Evolutionary conservation across 805 yeast genomes (phyloP).

Genomic region (Saccharomycopsis amapae): DNA sequence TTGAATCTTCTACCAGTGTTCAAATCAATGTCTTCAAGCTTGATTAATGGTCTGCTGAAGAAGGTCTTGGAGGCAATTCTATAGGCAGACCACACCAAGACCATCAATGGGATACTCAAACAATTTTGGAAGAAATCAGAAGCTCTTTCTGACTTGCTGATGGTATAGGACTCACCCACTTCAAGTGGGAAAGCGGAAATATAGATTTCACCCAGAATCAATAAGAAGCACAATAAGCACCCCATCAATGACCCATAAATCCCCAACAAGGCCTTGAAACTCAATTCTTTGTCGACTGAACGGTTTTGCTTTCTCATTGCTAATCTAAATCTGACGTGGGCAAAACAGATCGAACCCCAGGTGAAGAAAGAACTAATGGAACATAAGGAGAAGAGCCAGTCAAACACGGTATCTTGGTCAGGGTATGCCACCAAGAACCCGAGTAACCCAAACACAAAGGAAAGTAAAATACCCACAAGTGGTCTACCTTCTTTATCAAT

Average conservation of each 20-base stretch:
- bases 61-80: conserved; percentile 38
- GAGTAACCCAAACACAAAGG: conserved; percentile 49
- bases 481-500: conserved; percentile 57
- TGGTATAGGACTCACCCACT: conserved; percentile 19
- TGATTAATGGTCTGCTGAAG: conserved; percentile 29
- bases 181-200: conserved; percentile 56
- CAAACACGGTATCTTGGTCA: conserved; percentile 48
- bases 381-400: conserved; percentile 57
- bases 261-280: conserved; percentile 47
- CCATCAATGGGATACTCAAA: conserved; percentile 40
- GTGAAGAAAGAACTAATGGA: conserved; percentile 57
- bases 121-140: conserved; percentile 44
- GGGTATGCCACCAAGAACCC: conserved; percentile 62
- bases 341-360: conserved; percentile 51
- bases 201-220: conserved; percentile 57
- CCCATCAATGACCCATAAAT: conserved; percentile 47
- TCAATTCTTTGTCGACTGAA: conserved; percentile 39
- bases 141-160: too few species aligned
- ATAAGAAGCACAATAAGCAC: conserved; percentile 39
- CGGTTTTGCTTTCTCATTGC: conserved; percentile 51
- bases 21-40: conserved; percentile 37
- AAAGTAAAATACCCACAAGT: conserved; percentile 42
- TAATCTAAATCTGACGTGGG: conserved; percentile 51
- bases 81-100: conserved; percentile 39
- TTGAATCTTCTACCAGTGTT: conserved; percentile 39